A percentile compares a stretch with the other conserved stretches of the same genome.
Evolutionary conservation across 495 filamentous ascomycete species (phyloP).

Genomic region (Diplogelasinospora grovesii): DNA sequence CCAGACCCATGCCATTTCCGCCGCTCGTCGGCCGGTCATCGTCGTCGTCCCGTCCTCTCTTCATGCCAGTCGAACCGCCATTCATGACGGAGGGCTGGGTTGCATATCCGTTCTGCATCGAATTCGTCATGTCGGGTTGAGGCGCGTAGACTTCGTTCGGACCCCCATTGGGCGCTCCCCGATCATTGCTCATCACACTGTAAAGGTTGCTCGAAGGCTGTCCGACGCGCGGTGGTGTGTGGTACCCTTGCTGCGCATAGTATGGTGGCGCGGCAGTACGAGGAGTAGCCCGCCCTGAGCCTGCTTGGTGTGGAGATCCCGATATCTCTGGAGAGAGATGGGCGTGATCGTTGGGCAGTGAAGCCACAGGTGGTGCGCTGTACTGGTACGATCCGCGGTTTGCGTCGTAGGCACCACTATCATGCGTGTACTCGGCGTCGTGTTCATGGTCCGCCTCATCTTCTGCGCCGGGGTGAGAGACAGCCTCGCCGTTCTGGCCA

Average conservation of each 20-base stretch:
- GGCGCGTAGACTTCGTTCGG: constrained; percentile 62
- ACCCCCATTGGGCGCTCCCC: constrained; percentile 61
- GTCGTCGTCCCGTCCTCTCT: constrained; percentile 77
- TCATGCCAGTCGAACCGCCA: constrained; percentile 58
- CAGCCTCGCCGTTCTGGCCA: constrained; percentile 47
- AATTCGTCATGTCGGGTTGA: constrained; percentile 49
- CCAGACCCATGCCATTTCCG: constrained; percentile 46
- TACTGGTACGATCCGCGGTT: constrained; percentile 72
- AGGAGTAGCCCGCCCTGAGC: constrained; percentile 82
- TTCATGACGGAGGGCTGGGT: constrained; percentile 57
- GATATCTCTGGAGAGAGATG: constrained; percentile 82
- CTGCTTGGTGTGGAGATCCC: constrained; percentile 81
- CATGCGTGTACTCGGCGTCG: constrained; percentile 77
- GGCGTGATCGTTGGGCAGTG: constrained; percentile 66
- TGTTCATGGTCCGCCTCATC: constrained; percentile 71
- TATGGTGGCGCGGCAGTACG: constrained; percentile 65
- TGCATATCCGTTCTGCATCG: constrained; percentile 54
- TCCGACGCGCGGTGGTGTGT: constrained; percentile 71
- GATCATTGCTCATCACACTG: constrained; percentile 82
- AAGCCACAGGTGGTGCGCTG: constrained; percentile 54
- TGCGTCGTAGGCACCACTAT: constrained; percentile 57
- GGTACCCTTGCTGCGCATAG: constrained; percentile 63
- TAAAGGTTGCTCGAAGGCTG: constrained; percentile 75
- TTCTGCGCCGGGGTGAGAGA: constrained; percentile 53
- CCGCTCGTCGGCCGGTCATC: constrained; percentile 65